A percentile compares a stretch with the other conserved stretches of the same genome.
Evolutionary conservation across 2,329 filamentous ascomycete genomes (phyloP).

Genomic region (Xylaria digitata): DNA sequence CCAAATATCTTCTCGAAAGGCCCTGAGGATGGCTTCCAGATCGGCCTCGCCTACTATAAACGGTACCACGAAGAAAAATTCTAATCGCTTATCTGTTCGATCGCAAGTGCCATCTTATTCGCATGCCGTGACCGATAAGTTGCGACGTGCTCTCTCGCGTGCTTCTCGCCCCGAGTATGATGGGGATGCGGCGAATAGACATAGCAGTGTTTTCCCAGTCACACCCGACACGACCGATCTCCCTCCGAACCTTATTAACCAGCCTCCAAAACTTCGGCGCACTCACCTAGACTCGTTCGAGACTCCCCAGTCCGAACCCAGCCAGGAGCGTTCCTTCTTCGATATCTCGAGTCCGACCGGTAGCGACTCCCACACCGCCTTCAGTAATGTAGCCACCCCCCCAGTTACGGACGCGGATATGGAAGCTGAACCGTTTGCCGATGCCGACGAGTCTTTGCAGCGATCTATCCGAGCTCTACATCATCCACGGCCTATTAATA

Average conservation of each 20-base stretch:
- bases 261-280: conserved; percentile 57
- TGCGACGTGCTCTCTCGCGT: conserved; percentile 54
- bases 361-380: conserved; percentile 69
- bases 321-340: conserved; percentile 55
- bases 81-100: conserved; percentile 46
- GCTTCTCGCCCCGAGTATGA: conserved; percentile 48
- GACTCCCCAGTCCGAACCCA: conserved; percentile 58
- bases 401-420: conserved; percentile 79
- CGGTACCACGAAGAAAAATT: conserved; percentile 47
- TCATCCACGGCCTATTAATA: conserved; percentile 69
- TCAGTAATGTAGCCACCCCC: conserved; percentile 76
- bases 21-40: conserved; percentile 50
- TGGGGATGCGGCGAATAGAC: conserved; percentile 40
- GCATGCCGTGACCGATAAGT: conserved; percentile 52
- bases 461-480: conserved; percentile 60
- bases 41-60: conserved; percentile 51
- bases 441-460: conserved; percentile 62
- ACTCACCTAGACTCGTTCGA: conserved; percentile 57
- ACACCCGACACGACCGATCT: conserved; percentile 70
- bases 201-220: conserved; percentile 55
- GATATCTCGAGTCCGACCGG: conserved; percentile 64
- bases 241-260: conserved; percentile 39
- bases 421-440: conserved; percentile 70
- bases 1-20: conserved; percentile 48
- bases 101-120: conserved; percentile 48